Conservation (phyloP, 208 protist genomes). For the Perkinsela sp. region DNA sequence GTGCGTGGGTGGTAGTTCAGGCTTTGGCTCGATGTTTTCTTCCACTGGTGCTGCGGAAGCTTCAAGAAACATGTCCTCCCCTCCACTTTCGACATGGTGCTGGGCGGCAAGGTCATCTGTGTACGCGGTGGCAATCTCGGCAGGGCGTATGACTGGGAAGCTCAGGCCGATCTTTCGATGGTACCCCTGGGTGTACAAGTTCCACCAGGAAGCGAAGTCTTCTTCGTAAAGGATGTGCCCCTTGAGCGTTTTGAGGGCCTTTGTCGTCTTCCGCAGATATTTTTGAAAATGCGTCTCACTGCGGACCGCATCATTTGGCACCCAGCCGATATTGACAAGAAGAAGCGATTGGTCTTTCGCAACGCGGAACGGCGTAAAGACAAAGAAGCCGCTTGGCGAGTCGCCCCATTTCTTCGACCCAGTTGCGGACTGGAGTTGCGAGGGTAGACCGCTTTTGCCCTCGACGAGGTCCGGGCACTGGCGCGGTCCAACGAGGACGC, state of each 20-base stretch:
- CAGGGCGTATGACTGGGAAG: not conserved
- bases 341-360: slow-evolving; percentile 25
- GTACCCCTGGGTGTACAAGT: not conserved
- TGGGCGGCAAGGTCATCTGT: not conserved
- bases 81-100: not conserved
- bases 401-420: slow-evolving; percentile 27
- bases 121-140: not conserved
- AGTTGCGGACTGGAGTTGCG: slow-evolving; percentile 30
- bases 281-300: not conserved
- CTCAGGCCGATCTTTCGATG: not conserved
- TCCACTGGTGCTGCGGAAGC: not conserved
- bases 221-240: not conserved
- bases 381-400: slow-evolving; percentile 18
- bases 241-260: not conserved
- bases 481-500: slow-evolving; percentile 42
- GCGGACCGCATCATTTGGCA: slow-evolving; percentile 35
- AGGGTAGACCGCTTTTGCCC: slow-evolving; percentile 12
- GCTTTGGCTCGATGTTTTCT: not conserved
- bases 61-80: not conserved
- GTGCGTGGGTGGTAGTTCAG: not conserved
- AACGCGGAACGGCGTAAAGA: slow-evolving; percentile 48
- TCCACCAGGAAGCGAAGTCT: not conserved
- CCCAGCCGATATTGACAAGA: slow-evolving; percentile 56
- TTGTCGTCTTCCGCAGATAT: not conserved
- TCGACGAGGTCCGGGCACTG: not conserved